These are phyloP conservation scores for Alternaria conjuncta DNA, from an alignment of 2,329 filamentous ascomycete genomes.

Conservation along the genomic window DNA sequence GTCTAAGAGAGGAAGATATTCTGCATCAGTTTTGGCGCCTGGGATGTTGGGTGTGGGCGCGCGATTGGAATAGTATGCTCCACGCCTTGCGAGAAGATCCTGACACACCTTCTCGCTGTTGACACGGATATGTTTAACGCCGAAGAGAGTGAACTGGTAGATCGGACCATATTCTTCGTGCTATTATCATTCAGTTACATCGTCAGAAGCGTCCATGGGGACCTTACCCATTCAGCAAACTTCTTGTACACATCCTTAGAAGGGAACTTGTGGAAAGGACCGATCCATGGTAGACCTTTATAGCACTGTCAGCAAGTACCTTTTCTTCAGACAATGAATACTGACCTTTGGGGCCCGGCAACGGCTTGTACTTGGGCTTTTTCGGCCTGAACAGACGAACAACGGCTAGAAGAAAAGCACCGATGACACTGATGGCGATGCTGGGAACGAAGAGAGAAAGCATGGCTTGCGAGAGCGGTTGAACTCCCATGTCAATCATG, in stretches of 20 bases:
- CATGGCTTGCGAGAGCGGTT: background rate
- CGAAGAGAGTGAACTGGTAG: constrained; percentile 5
- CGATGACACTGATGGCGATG: constrained; percentile 1
- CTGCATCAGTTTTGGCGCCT: background rate
- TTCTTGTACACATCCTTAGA: constrained; percentile 2
- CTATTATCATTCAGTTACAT: background rate
- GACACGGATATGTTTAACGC: background rate
- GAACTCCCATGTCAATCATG: background rate
- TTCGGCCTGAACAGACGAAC: background rate
- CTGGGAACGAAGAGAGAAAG: background rate
- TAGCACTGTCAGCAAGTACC: background rate
- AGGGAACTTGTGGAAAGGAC: background rate
- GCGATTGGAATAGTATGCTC: constrained; percentile 1
- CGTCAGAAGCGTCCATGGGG: background rate
- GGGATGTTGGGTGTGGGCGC: constrained; percentile 6
- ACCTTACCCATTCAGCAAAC: background rate
- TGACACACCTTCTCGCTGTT: constrained; percentile 5
- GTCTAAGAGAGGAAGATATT: constrained; percentile 2
- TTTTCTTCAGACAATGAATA: background rate
- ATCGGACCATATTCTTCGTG: constrained; percentile 3
- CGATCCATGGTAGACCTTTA: constrained; percentile 4
- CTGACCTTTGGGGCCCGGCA: constrained; percentile 2
- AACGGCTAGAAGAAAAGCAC: background rate
- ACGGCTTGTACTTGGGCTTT: background rate
- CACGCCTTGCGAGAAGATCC: constrained; percentile 3